Percentiles rank a stretch among this genome's conserved stretches.
These are phyloP conservation scores for Paramecium tetraurelia DNA, from an alignment of 73 alveolate species.

Conservation along the genomic window DNA sequence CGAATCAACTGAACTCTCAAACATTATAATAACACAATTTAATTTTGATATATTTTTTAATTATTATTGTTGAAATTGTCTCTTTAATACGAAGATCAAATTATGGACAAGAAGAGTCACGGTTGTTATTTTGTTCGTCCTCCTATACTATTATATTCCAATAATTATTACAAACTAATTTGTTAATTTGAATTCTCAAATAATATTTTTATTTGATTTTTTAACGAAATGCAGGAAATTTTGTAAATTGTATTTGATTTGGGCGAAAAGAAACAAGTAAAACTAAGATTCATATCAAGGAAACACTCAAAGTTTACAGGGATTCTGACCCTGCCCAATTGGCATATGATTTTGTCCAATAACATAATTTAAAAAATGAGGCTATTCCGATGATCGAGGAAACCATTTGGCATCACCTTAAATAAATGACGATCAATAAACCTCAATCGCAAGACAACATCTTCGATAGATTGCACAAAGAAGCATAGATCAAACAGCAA, in stretches of 20 bases:
- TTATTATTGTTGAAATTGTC: neutral
- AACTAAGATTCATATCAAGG: neutral
- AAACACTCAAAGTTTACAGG: neutral
- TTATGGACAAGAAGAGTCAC: neutral
- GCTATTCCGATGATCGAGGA: conserved; percentile 21
- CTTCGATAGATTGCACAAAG: conserved; percentile 30
- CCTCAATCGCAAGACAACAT: neutral
- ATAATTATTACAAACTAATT: neutral
- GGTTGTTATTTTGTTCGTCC: neutral
- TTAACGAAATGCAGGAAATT: conserved; percentile 14
- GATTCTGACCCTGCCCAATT: conserved; percentile 23
- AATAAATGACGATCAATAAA: neutral
- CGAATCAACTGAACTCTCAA: neutral
- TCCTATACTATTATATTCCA: neutral
- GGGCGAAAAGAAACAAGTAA: conserved; percentile 28
- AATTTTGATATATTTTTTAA: neutral
- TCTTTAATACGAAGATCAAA: neutral
- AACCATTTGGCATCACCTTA: neutral
- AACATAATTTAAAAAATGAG: neutral
- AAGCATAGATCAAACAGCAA: neutral
- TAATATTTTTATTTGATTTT: neutral
- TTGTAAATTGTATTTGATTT: conserved; percentile 35
- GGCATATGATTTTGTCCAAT: neutral
- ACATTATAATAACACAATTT: neutral
- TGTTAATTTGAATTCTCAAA: neutral